Evolutionary conservation across 1,139 yeast genomes (phyloP), one percentile per base, ranked within the genome.

Genomic region (Chernovozyma aurita): DNA sequence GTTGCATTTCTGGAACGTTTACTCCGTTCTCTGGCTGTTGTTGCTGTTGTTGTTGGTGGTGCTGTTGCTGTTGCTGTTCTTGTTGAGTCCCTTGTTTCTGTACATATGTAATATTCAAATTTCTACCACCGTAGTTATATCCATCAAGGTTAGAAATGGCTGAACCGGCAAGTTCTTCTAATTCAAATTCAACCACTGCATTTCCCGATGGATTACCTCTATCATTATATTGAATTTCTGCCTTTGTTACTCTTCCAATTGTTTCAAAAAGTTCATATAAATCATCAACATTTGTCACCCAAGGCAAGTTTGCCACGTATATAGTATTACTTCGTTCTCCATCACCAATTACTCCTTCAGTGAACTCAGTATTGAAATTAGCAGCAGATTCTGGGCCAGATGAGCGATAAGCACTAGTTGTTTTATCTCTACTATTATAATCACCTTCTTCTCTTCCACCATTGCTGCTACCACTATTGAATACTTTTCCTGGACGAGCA

Each of bases 201-300:
- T 73, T 66, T 28, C 97, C 97, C 4, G 82, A 69, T 18, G 95
- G 80, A 52, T 82, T 74, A 28, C 95, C 95, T 24, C 64, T 65
- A 4, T 70, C 60, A 50, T 76, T 78, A 48, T 63, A 76, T 56
- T 82, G 87, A 44, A 90, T 71, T 57, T 87, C 95, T 16, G 97
- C 97, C 36, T 73, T 72, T 31, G 64, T 65, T 22, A 90, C 92
- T 37, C 76, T 67, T 21, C 95, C 96, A 37, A 88, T 78, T 24
- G 95, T 83, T 54, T 84, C 94, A 57, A 90, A 90, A 42, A 92
- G 72, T 48, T 90, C 97, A 45, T 72, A 78, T 48, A 92, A 73
- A 59, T 92, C 97, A 41, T 83, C 83, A 48, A 81, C 80, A 30
- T 88, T 78, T 18, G 97, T 90, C 33, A 90, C 84, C 73, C 79